Percentiles rank a stretch among this genome's conserved stretches.
phyloP scores from a whole-genome alignment of 78 protist species.

The Pigoraptor vietnamica region DNA sequence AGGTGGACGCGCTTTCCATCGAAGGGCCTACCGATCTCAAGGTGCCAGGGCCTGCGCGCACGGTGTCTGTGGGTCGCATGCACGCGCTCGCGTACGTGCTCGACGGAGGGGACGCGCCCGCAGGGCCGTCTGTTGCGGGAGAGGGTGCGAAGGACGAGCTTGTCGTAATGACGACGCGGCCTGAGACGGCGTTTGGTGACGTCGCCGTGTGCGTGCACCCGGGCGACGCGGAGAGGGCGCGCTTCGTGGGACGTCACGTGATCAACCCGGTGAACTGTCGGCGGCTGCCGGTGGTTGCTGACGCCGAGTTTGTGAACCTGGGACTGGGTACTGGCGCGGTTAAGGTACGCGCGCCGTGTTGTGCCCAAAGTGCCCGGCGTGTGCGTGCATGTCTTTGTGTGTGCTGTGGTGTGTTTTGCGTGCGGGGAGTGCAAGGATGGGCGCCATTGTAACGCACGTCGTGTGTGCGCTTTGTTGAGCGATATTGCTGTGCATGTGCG shows the following conservation, averaged over 20 bases:
- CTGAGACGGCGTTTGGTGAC: constrained; percentile 99
- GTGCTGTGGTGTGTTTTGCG: background rate
- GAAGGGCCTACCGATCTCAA: background rate
- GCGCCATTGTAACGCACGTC: too few relatives aligned
- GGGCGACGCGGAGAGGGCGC: constrained; percentile 66
- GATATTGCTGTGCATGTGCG: background rate
- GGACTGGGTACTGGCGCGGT: background rate
- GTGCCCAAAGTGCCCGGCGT: background rate
- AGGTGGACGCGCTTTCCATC: constrained; percentile 52
- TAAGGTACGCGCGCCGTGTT: background rate
- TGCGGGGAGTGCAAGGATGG: too few relatives aligned
- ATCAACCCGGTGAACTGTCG: background rate
- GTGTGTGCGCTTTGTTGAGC: too few relatives aligned
- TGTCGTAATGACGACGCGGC: constrained; percentile 98
- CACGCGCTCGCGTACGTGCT: background rate
- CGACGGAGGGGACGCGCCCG: too few relatives aligned
- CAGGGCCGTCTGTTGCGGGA: background rate
- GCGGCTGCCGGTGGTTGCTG: constrained; percentile 42
- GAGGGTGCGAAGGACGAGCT: constrained; percentile 44
- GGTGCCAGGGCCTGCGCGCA: background rate
- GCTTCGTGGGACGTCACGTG: background rate
- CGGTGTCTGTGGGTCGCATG: background rate
- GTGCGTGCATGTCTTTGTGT: background rate
- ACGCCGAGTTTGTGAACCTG: background rate
- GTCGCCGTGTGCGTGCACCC: constrained; percentile 98